These are phyloP conservation scores for Ramalina intermedia DNA, from an alignment of 495 filamentous ascomycete genomes.

Conservation along the genomic window DNA sequence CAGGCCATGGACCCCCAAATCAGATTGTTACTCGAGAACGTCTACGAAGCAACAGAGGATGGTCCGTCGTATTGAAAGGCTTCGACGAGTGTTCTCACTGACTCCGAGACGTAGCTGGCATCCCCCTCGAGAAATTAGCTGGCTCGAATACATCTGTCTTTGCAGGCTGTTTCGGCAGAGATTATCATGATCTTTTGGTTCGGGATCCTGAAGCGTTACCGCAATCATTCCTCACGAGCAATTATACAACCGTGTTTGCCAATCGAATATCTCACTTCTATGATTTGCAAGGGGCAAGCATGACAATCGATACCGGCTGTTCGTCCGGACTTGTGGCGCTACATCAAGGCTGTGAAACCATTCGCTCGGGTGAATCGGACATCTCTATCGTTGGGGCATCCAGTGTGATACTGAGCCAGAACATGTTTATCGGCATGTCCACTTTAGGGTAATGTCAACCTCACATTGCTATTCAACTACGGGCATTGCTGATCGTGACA, in stretches of 20 bases:
- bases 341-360: conserved; percentile 16
- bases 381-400: conserved; percentile 28
- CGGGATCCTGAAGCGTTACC: not conserved
- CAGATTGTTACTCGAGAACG: conserved; percentile 51
- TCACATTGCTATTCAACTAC: conserved; percentile 10
- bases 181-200: not conserved
- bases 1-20: conserved; percentile 64
- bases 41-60: conserved; percentile 68
- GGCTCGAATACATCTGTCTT: conserved; percentile 18
- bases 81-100: no score
- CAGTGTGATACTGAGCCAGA: conserved; percentile 27
- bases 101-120: conserved; percentile 24
- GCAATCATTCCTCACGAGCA: conserved; percentile 31
- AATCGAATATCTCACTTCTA: conserved; percentile 50
- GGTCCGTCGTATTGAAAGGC: not conserved
- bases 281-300: conserved; percentile 54
- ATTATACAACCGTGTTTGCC: not conserved
- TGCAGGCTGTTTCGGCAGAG: conserved; percentile 11
- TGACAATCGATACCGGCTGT: conserved; percentile 5
- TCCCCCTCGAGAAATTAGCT: conserved; percentile 18
- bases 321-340: conserved; percentile 23
- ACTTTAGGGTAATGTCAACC: not conserved
- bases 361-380: conserved; percentile 26
- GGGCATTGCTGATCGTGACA: not conserved
- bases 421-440: conserved; percentile 6